Base-by-base conservation (phyloP, 306 rosid species). In the Medicago lupulina region DNA sequence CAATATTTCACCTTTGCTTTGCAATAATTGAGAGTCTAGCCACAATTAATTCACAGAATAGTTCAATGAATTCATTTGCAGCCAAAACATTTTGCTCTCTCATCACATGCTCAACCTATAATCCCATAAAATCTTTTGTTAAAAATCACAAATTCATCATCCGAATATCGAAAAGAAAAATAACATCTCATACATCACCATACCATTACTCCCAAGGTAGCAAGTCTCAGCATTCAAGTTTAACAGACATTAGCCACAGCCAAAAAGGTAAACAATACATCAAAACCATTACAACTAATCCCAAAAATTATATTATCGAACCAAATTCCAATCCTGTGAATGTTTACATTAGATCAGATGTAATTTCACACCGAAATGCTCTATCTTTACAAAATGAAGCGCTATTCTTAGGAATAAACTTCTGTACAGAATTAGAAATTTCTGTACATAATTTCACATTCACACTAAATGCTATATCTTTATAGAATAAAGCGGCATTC, bases 101-200 rank as follows among this genome's bases (percentile, higher is more conserved):
- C 65, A 90, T 96, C 81, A 96, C 99, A 41, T 96, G 99, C 81
- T 96, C 99, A 79, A 96, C 98, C 99, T 96, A 79, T 75, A 83
- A 23, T 70, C 60, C 28, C 59, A 60, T 59, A 72, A 46, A 76
- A 41, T 44, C 25, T 19, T 67, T 65, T 21, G 31, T 0, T 2
- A 21, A 23, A 78, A 59, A 21, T 18, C 46, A 51, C 31, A 15
- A 40, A 39, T 63, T 61, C 10, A 14, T 11, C 51, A 41, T 36
- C 6, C 18, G 41, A 74, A 41, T 4, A 40, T 3, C 3, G 17
- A 55, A 71, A 64, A 38, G n/a, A 59, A 74, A 47, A 58, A 7
- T 2, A 10, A 0, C 5, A 49, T 68, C 46, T 15, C 16, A 71
- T 31, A 53, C 17, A 62, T 62, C 67, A 60, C 67, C 17, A 64